Evolutionary conservation across 202 grass and related monocot genomes (phyloP), one percentile per base, ranked within the genome.

Genomic region (Schoenoplectus tabernaemontani): DNA sequence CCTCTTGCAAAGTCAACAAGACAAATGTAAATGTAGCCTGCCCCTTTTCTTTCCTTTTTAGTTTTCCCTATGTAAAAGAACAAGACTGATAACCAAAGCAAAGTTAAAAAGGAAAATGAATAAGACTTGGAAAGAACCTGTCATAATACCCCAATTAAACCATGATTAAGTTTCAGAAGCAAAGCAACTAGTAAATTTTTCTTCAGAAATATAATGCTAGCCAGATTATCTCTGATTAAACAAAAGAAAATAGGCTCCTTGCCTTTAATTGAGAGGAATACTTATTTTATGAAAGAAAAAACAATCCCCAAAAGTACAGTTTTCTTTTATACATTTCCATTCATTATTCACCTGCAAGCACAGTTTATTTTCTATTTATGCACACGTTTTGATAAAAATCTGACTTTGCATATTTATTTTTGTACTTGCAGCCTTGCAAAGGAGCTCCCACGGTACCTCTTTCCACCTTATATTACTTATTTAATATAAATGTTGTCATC

Each of bases 1-100:
- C 84, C 33, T 98, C 95, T 60, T 98, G 95, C 95, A 98, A 98
- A 83, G 86, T 92, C 81, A 85, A 90, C 77, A 87, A 17, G 51
- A 85, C 89, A 38, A 92, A 92, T 77, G 93, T 92, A 80, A 63
- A 61, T 42, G 56, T 75, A 0, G 16, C 7, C 6, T 7, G 7
- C 1, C 15, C 26, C 1, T 17, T 74, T 33, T 1, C 22, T 50
- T 13, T 22, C 4, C 2, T n/a, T 13, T 48, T 11, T 43, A 23
- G 16, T 19, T 36, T 7, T 38, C 15, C 15, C 33, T 20, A 65
- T 65, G 15, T 19, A n/a, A 54, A 33, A 51, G 34, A 74, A 34
- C 23, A 34, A 34, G 70, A 74, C 46, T 33, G 10, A 16, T 43
- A 43, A 20, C 7, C 17, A 66, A 10, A n/a, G n/a, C n/a, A n/a